Evolutionary conservation across 331 rosid species (phyloP).

Genomic region (Acacia pycnantha): DNA sequence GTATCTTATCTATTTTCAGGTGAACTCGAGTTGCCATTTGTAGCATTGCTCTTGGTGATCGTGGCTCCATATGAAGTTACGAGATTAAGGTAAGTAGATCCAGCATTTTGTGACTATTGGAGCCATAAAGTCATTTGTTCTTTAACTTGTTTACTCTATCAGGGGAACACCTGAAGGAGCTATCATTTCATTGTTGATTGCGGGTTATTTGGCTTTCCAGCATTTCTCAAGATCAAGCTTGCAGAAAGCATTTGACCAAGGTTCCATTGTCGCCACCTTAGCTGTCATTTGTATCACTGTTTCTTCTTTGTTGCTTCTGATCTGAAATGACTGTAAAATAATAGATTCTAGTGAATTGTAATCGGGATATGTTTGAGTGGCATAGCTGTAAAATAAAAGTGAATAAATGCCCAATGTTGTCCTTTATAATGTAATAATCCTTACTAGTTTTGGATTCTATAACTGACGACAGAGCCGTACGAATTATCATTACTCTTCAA

Average conservation of each 20-base stretch:
- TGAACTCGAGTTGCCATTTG: slow-evolving; percentile 87
- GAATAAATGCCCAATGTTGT: slow-evolving; percentile 18
- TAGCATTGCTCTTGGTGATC: slow-evolving; percentile 65
- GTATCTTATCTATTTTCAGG: slow-evolving; percentile 43
- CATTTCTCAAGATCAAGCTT: slow-evolving; percentile 82
- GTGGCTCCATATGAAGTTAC: slow-evolving; percentile 72
- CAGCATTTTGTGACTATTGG: slow-evolving; percentile 13
- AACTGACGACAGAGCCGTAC: not conserved
- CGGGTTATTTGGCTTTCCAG: slow-evolving; percentile 85
- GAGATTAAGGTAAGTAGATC: slow-evolving; percentile 45
- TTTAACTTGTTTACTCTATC: slow-evolving; percentile 17
- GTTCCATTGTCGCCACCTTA: slow-evolving; percentile 78
- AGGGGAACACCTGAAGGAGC: slow-evolving; percentile 85
- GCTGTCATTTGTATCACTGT: slow-evolving; percentile 52
- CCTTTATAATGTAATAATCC: slow-evolving; percentile 1
- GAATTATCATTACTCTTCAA: not conserved
- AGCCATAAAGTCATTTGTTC: not conserved
- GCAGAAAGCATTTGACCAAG: slow-evolving; percentile 77
- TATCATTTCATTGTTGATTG: slow-evolving; percentile 59
- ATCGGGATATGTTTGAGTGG: slow-evolving; percentile 35
- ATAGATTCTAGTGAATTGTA: not conserved
- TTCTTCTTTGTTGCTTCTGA: slow-evolving; percentile 56
- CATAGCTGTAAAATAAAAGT: not conserved
- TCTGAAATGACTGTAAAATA: slow-evolving; percentile 51
- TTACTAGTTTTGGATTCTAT: not conserved